phyloP scores from a whole-genome alignment of 2,329 filamentous ascomycete species.

The Coleophoma cylindrospora region DNA sequence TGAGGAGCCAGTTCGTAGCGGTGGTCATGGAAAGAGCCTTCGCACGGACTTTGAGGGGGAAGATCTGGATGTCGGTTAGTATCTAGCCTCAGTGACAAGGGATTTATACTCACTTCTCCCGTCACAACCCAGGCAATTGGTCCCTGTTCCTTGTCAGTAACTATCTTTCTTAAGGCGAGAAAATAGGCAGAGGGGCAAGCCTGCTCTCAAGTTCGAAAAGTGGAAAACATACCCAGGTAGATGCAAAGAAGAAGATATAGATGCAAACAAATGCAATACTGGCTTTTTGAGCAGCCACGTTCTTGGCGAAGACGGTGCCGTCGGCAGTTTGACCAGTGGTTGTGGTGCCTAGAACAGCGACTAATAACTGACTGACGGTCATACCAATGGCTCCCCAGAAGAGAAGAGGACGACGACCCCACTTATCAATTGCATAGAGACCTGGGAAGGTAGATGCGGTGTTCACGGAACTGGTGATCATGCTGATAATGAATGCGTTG shows the following conservation, averaged over 20 bases:
- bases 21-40: constrained; percentile 62
- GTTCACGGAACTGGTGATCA: constrained; percentile 63
- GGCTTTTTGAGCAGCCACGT: constrained; percentile 46
- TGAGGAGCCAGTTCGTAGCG: constrained; percentile 66
- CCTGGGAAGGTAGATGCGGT: constrained; percentile 59
- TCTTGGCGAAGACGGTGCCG: constrained; percentile 47
- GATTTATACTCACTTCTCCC: constrained; percentile 34
- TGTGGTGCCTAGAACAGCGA: constrained; percentile 52
- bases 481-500: constrained; percentile 51
- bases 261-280: constrained; percentile 61
- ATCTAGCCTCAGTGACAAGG: no score
- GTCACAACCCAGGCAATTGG: constrained; percentile 48
- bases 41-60: constrained; percentile 59
- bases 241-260: constrained; percentile 73
- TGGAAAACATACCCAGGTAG: constrained; percentile 55
- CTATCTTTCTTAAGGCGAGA: constrained; percentile 34
- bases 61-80: constrained; percentile 33
- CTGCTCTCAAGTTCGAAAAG: no score
- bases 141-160: constrained; percentile 32
- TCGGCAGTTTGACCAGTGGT: constrained; percentile 43
- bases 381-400: constrained; percentile 64
- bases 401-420: constrained; percentile 59
- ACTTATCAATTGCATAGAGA: constrained; percentile 57
- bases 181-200: constrained; percentile 22
- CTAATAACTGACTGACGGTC: constrained; percentile 54